These are phyloP conservation scores for Pestalotiopsis fici DNA, from an alignment of 2,329 filamentous ascomycete species.

Conservation along the genomic window DNA sequence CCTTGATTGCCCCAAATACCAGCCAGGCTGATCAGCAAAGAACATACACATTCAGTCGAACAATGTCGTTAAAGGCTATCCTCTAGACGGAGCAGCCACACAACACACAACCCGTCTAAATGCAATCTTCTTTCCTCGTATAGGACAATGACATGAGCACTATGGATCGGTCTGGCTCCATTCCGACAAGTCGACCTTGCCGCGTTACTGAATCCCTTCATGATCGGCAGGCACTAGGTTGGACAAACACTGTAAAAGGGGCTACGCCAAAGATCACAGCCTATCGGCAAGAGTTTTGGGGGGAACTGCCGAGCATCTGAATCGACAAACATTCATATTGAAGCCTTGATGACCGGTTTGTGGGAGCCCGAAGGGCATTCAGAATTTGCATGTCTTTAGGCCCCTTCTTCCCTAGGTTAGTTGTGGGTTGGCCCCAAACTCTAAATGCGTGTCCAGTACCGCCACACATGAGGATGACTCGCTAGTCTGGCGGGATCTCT, in stretches of 20 bases:
- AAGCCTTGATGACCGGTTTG: neutral
- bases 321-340: neutral
- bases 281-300: neutral
- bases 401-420: neutral
- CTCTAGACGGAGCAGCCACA: neutral
- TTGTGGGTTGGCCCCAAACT: neutral
- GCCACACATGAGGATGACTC: neutral
- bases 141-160: neutral
- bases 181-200: neutral
- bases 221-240: neutral
- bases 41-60: neutral
- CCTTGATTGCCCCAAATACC: neutral
- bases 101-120: neutral
- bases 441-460: neutral
- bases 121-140: neutral
- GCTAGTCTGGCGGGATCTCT: neutral
- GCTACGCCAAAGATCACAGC: neutral
- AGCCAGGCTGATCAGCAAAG: neutral
- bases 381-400: neutral
- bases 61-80: neutral
- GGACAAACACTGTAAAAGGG: neutral
- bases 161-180: neutral
- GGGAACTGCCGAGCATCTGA: neutral
- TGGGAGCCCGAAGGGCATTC: neutral
- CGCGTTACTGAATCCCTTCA: neutral